Conservation (phyloP, 257 asterid species). For the Echium plantagineum region DNA sequence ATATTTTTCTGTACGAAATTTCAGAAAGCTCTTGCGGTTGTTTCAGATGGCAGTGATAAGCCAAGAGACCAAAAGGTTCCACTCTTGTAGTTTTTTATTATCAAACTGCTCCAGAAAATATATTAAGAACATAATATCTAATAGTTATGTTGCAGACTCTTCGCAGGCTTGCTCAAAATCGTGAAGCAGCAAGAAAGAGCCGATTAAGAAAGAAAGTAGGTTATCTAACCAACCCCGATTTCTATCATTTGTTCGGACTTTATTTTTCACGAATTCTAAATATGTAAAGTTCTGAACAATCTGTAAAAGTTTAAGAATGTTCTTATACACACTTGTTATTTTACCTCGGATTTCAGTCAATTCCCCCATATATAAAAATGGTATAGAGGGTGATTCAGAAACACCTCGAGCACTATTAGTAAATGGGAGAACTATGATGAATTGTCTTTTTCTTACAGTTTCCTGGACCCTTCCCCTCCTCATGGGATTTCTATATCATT, state of each 20-base stretch:
- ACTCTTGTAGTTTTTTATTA: constrained; percentile 1
- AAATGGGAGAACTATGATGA: too few relatives aligned
- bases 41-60: constrained; percentile 93
- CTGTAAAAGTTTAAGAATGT: neutral
- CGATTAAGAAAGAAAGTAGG: constrained; percentile 81
- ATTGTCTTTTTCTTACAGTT: too few relatives aligned
- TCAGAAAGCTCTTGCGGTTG: constrained; percentile 32
- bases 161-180: constrained; percentile 98
- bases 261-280: neutral
- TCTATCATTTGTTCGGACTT: constrained; percentile 1
- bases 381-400: too few relatives aligned
- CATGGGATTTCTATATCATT: too few relatives aligned
- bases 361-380: too few relatives aligned
- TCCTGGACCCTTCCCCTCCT: too few relatives aligned
- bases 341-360: too few relatives aligned
- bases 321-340: neutral
- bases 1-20: constrained; percentile 32
- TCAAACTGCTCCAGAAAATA: neutral
- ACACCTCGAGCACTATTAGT: too few relatives aligned
- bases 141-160: constrained; percentile 35
- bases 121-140: constrained; percentile 13
- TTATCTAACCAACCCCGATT: constrained; percentile 5
- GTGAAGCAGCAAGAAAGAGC: constrained; percentile 98
- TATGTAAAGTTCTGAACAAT: neutral
- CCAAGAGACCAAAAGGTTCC: constrained; percentile 92